These are phyloP conservation scores for Sonneratia caseolaris DNA, from an alignment of 345 rosid genomes.

Conservation along the genomic window DNA sequence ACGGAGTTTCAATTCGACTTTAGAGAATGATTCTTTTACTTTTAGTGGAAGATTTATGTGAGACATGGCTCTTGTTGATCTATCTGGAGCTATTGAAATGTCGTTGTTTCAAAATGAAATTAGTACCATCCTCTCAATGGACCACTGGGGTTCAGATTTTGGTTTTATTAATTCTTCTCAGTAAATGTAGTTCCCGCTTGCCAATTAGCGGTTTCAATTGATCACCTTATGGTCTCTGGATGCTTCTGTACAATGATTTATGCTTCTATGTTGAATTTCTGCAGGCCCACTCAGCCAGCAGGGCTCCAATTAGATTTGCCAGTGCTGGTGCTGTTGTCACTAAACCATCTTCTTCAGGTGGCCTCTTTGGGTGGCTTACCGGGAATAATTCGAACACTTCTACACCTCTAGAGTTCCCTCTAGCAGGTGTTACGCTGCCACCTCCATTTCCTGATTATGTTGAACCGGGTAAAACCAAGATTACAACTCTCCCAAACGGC, in stretches of 20 bases:
- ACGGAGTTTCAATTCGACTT: neutral
- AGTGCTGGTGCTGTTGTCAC: constrained; percentile 54
- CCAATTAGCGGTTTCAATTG: neutral
- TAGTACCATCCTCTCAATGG: too few relatives aligned
- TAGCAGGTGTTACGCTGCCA: constrained; percentile 54
- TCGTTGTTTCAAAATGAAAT: too few relatives aligned
- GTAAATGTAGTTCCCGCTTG: neutral
- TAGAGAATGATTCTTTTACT: too few relatives aligned
- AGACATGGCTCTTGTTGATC: too few relatives aligned
- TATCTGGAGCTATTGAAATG: too few relatives aligned
- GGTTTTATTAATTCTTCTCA: neutral
- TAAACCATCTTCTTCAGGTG: constrained; percentile 34
- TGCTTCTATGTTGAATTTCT: neutral
- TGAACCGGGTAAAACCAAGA: constrained; percentile 45
- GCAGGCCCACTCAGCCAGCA: constrained; percentile 20
- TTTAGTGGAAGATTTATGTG: too few relatives aligned
- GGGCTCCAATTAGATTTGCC: constrained; percentile 28
- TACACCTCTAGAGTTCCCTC: constrained; percentile 34
- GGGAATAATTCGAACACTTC: constrained; percentile 34
- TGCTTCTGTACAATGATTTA: neutral
- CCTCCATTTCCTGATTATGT: constrained; percentile 59
- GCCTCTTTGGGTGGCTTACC: constrained; percentile 55
- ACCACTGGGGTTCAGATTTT: too few relatives aligned
- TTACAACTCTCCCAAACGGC: constrained; percentile 64
- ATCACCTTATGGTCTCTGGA: neutral